phyloP scores from a whole-genome alignment of 2,329 filamentous ascomycete species.

The Fonsecaea nubica region DNA sequence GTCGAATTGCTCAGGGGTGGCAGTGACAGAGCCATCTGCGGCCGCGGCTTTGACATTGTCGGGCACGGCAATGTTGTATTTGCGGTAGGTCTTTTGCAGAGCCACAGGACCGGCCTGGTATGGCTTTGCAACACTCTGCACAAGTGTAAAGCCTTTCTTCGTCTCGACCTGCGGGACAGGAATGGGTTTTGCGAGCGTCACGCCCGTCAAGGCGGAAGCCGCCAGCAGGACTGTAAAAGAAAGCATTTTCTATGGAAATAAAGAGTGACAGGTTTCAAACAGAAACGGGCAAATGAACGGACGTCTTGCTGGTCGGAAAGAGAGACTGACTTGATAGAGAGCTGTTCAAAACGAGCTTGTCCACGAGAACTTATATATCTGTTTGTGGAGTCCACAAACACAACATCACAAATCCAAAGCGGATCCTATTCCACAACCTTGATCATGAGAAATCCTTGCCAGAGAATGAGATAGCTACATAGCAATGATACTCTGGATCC shows the following conservation, averaged over 20 bases:
- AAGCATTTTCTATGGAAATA: slow-evolving; percentile 32
- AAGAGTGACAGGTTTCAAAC: slow-evolving; percentile 17
- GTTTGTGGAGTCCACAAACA: slow-evolving; percentile 7
- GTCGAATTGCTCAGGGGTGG: slow-evolving; percentile 59
- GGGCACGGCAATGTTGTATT: slow-evolving; percentile 38
- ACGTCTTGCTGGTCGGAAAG: slow-evolving; percentile 22
- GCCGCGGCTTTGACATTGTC: slow-evolving; percentile 32
- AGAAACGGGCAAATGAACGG: slow-evolving; percentile 20
- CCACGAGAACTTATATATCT: slow-evolving; percentile 31
- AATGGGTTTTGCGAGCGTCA: slow-evolving; percentile 32
- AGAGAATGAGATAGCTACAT: slow-evolving; percentile 5
- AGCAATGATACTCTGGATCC: slow-evolving; percentile 26
- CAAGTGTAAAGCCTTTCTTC: slow-evolving; percentile 38
- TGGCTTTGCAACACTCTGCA: slow-evolving; percentile 34
- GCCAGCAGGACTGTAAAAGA: slow-evolving; percentile 33
- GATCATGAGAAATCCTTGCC: slow-evolving; percentile 7
- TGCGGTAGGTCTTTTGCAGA: slow-evolving; percentile 36
- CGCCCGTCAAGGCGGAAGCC: slow-evolving; percentile 29
- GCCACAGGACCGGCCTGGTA: slow-evolving; percentile 35
- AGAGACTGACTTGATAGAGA: slow-evolving; percentile 32
- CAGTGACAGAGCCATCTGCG: slow-evolving; percentile 39
- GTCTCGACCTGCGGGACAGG: slow-evolving; percentile 23
- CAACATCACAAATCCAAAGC: slow-evolving; percentile 8
- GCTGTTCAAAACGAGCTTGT: slow-evolving; percentile 6
- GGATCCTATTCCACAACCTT: slow-evolving; percentile 13